Evolutionary conservation across 306 rosid species (phyloP), one percentile per base, ranked within the genome.

Genomic region (Potentilla sterilis): DNA sequence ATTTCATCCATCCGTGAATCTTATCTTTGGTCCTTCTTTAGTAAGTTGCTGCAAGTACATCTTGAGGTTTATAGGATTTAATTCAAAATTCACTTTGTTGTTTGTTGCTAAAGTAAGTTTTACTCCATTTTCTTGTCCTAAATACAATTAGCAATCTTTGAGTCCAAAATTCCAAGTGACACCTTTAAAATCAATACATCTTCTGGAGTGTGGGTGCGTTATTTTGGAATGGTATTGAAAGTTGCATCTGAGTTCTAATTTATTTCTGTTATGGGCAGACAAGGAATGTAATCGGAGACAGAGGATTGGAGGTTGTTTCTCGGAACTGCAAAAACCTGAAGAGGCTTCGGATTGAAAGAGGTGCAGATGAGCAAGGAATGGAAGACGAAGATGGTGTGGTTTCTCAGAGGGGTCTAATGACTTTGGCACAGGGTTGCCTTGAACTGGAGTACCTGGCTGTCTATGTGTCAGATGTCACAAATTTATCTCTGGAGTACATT

Each of bases 201-300:
- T 18, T 66, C 40, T 32, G 67, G 75, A 63, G 58, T 72, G 47
- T 32, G 18, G 16, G 70, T n/a, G 73, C n/a, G 55, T 38, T 69
- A 63, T 2, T 52, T 72, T 73, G 57, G 41, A 81, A 70, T 12
- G 18, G 28, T 32, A 19, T 67, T 70, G 81, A 66, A 70, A 67
- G 74, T 22, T 78, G 38, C 12, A 41, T 74, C 19, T 77, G 51
- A 73, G 24, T 62, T 58, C 44, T 74, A 34, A 52, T 68, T 2
- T 52, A 47, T 28, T 76, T 80, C 81, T 80, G 15, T 73, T 69
- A 44, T 85, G 75, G 68, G 67, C 97, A 95, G 99, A 85, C 97
- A 43, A 89, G 99, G 85, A 90, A 95, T 76, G 99, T 92, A 43
- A 90, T 95, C 69, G 99, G 99, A 76, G 99, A 95, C 78, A 88